These are phyloP conservation scores for Backusella sp. DNA, from an alignment of 192 early-diverging fungal species.

Conservation along the genomic window DNA sequence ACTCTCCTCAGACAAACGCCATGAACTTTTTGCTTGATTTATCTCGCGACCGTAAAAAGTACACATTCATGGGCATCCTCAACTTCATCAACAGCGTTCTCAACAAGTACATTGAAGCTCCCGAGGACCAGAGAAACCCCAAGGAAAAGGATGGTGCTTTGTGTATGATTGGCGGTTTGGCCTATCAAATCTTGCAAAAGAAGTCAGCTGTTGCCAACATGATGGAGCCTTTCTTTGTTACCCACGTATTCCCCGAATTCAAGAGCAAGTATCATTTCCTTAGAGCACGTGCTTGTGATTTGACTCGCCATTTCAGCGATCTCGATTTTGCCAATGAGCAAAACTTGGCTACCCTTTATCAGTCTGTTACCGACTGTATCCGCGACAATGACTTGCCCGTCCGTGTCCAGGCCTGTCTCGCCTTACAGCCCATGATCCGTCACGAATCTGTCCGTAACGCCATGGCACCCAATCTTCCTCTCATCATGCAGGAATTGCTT, in stretches of 20 bases:
- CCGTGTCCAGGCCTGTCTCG: slow-evolving; percentile 81
- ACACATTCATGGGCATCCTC: slow-evolving; percentile 80
- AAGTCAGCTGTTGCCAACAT: slow-evolving; percentile 70
- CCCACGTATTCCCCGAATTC: slow-evolving; percentile 91
- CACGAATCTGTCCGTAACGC: slow-evolving; percentile 70
- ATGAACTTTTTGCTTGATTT: slow-evolving; percentile 77
- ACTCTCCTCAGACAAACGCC: slow-evolving; percentile 70
- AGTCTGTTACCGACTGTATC: slow-evolving; percentile 60
- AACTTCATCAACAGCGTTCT: slow-evolving; percentile 76
- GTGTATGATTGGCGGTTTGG: slow-evolving; percentile 79
- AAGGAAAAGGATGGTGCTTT: slow-evolving; percentile 89
- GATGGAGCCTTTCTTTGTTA: slow-evolving; percentile 84
- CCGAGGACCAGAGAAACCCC: slow-evolving; percentile 67
- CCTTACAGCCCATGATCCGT: slow-evolving; percentile 76
- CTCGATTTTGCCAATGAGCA: slow-evolving; percentile 57
- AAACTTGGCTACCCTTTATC: slow-evolving; percentile 47
- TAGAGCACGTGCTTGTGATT: slow-evolving; percentile 69
- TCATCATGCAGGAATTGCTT: slow-evolving; percentile 85
- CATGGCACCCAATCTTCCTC: slow-evolving; percentile 76
- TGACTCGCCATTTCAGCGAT: slow-evolving; percentile 49
- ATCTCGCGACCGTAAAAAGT: slow-evolving; percentile 73
- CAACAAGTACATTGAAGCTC: slow-evolving; percentile 62
- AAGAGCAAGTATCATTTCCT: slow-evolving; percentile 80
- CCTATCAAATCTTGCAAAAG: slow-evolving; percentile 65
- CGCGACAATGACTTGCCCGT: slow-evolving; percentile 85